Base-by-base conservation (phyloP, 1,284 basidiomycete species). In the Fistulina hepatica region DNA sequence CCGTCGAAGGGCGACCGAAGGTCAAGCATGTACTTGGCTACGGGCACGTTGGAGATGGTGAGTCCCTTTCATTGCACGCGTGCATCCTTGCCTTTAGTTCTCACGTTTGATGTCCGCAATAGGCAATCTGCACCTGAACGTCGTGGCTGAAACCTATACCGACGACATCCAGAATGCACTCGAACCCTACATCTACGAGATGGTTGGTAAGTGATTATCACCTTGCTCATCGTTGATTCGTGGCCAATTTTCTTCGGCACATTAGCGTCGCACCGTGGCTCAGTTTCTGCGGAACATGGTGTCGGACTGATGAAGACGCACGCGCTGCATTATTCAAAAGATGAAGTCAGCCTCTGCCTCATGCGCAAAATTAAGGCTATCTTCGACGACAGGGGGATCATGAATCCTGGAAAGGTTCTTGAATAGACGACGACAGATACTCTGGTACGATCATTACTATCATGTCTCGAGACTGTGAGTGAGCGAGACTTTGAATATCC, bases 271-370 rank as follows among this genome's bases (percentile, higher is more conserved):
- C 69, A 82, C 54, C 72, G 76, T 34, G 95, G 95, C 2, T 97
- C 93, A 0, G 79, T 98, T 48, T 95, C 91, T 6, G 95, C 95
- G 2, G 94, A 98, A 56, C 94, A 98, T 57, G 94, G 95, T 2
- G 77, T 98, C 39, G 90, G 95, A 4, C 69, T 83, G 0, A 93
- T 93, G 86, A 99, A 98, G 64, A 86, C 88, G 0, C 78, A 86
- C 46, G 89, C 90, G 32, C 73, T 99, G 23, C 74, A 75, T 24
- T 98, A 97, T 60, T 88, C 88, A 6, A 95, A 98, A 63, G 73
- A 69, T 44, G 64, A 69, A 11, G 71, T 76, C 19, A 86, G 82
- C 48, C 82, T 97, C 50, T 79, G 77, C 39, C 67, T 81, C 65
- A 98, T 99, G 94, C 83, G 76, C 60, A 77, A 71, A 58, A 77